Percentiles rank a stretch among this genome's conserved stretches.
Evolutionary conservation across 106 monocot genomes (phyloP).

Genomic region (Platanthera zijinensis): DNA sequence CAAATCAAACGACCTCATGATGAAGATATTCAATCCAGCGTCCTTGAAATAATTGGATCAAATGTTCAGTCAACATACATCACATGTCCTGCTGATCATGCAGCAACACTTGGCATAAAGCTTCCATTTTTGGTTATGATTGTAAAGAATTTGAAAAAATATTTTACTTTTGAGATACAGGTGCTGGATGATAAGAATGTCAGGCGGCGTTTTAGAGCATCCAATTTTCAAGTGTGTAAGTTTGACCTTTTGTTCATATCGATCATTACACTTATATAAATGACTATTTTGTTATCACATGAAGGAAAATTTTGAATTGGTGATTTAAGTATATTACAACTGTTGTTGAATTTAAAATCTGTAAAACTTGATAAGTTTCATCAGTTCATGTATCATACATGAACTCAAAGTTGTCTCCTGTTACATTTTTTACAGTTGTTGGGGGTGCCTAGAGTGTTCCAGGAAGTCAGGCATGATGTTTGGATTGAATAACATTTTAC

Average conservation of each 20-base stretch:
- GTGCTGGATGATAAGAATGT: constrained; percentile 99
- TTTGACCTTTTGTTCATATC: constrained; percentile 14
- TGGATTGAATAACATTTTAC: no score
- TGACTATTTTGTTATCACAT: background rate
- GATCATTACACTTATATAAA: background rate
- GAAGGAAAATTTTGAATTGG: background rate
- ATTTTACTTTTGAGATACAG: constrained; percentile 99
- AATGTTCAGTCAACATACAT: constrained; percentile 93
- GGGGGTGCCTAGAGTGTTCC: no score
- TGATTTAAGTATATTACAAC: no score
- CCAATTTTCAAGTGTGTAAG: constrained; percentile 90
- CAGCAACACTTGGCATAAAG: constrained; percentile 95
- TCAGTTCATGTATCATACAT: background rate
- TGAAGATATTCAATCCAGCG: constrained; percentile 98
- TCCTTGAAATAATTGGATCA: constrained; percentile 86
- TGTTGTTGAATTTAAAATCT: background rate
- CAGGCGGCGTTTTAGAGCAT: constrained; percentile 82
- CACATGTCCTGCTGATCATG: constrained; percentile 93
- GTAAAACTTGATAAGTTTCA: background rate
- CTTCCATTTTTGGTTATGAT: constrained; percentile 87
- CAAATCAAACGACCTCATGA: constrained; percentile 85
- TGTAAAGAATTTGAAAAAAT: constrained; percentile 92
- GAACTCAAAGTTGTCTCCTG: background rate
- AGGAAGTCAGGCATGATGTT: no score
- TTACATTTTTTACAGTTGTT: no score